These are phyloP conservation scores for Pythium apleroticum DNA, from an alignment of 352 stramenopile genomes.

Conservation along the genomic window DNA sequence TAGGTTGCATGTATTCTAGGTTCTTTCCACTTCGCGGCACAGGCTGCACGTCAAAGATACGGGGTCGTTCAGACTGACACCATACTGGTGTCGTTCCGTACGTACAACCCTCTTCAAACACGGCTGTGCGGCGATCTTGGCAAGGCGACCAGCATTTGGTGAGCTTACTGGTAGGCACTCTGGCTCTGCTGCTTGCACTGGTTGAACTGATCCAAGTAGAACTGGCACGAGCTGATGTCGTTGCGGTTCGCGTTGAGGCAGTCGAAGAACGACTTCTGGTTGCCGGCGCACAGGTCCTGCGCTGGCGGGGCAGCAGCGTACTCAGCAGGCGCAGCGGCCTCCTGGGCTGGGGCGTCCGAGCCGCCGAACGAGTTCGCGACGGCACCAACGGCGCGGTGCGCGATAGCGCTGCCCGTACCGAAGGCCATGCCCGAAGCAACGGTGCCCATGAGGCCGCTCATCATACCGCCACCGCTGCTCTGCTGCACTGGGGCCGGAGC, in stretches of 20 bases:
- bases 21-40: not conserved
- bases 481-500: slow-evolving; percentile 52
- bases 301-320: slow-evolving; percentile 32
- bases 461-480: slow-evolving; percentile 82
- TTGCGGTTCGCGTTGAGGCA: slow-evolving; percentile 86
- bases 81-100: no score
- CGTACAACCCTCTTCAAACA: not conserved
- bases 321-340: slow-evolving; percentile 26
- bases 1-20: slow-evolving; percentile 4
- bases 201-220: slow-evolving; percentile 89
- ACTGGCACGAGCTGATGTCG: slow-evolving; percentile 88
- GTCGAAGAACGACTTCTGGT: slow-evolving; percentile 84
- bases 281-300: slow-evolving; percentile 59
- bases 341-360: slow-evolving; percentile 43
- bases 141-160: not conserved
- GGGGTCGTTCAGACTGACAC: no score
- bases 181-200: slow-evolving; percentile 68
- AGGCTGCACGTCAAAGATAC: not conserved
- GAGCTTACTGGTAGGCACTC: slow-evolving; percentile 56
- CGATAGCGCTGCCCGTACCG: slow-evolving; percentile 95
- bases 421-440: slow-evolving; percentile 98
- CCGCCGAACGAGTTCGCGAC: slow-evolving; percentile 70
- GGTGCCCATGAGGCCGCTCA: slow-evolving; percentile 94
- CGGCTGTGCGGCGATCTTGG: not conserved
- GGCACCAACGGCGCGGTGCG: slow-evolving; percentile 89